A percentile compares a stretch with the other conserved stretches of the same genome.
Evolutionary conservation across 2,329 filamentous ascomycete species (phyloP).

Genomic region (Thyridium curvatum): DNA sequence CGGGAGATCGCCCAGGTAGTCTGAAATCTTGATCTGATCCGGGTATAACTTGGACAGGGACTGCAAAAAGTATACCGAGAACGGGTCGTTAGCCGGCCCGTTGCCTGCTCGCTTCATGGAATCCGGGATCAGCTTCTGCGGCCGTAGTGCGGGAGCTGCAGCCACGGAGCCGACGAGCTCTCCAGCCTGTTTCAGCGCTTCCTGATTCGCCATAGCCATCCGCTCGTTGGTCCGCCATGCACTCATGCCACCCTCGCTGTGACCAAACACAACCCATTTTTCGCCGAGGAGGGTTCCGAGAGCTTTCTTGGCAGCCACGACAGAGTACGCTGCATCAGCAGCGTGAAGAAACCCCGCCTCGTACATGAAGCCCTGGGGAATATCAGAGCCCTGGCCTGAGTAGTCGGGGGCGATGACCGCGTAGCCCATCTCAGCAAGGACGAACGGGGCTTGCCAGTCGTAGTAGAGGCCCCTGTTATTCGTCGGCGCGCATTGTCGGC

Average conservation of each 20-base stretch:
- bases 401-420: slow-evolving; percentile 8
- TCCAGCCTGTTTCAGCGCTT: slow-evolving; percentile 5
- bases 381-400: slow-evolving; percentile 6
- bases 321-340: slow-evolving; percentile 8
- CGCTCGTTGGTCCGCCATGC: slow-evolving; percentile 16
- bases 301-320: slow-evolving; percentile 10
- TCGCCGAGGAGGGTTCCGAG: slow-evolving; percentile 6
- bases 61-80: slow-evolving; percentile 11
- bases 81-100: slow-evolving; percentile 3
- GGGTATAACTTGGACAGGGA: slow-evolving; percentile 9
- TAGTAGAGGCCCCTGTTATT: slow-evolving; percentile 16
- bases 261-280: slow-evolving; percentile 15
- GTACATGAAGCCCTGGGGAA: slow-evolving; percentile 13
- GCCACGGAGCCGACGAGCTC: slow-evolving; percentile 8
- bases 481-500: slow-evolving; percentile 13
- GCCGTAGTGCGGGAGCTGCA: slow-evolving; percentile 7
- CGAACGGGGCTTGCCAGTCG: slow-evolving; percentile 13
- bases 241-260: slow-evolving; percentile 17
- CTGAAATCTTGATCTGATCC: slow-evolving; percentile 5
- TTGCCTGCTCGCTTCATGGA: slow-evolving; percentile 4
- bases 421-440: slow-evolving; percentile 6
- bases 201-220: slow-evolving; percentile 7
- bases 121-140: slow-evolving; percentile 6
- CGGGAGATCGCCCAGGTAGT: slow-evolving; percentile 8
- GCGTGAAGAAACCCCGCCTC: slow-evolving; percentile 12